A percentile compares a stretch with the other conserved stretches of the same genome.
phyloP scores from a whole-genome alignment of 2,329 filamentous ascomycete species.

The Calonectria montana region DNA sequence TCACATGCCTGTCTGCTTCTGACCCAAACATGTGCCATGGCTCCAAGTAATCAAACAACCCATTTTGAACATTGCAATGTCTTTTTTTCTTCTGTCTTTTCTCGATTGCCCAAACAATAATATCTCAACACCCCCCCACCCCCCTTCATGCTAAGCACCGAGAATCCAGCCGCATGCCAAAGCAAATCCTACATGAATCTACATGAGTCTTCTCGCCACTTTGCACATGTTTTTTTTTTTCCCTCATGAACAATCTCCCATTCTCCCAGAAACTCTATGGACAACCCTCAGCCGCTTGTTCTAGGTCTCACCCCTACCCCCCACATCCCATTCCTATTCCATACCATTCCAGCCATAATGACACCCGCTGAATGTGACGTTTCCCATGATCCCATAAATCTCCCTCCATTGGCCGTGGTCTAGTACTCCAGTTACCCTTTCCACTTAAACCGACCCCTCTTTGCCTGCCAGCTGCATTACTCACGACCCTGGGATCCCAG shows the following conservation, averaged over 20 bases:
- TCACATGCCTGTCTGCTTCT: neutral
- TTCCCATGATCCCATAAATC: conserved; percentile 11
- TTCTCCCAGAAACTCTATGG: conserved; percentile 20
- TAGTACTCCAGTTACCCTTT: conserved; percentile 7
- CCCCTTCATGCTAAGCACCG: neutral
- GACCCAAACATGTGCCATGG: neutral
- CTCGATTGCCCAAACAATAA: neutral
- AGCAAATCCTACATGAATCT: neutral
- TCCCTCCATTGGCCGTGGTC: conserved; percentile 18
- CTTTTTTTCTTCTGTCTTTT: neutral
- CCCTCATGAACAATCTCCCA: conserved; percentile 22
- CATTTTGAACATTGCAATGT: neutral
- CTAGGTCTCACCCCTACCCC: neutral
- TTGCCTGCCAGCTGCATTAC: conserved; percentile 16
- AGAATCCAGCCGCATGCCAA: neutral
- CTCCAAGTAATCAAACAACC: neutral
- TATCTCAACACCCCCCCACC: neutral
- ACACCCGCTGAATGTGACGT: conserved; percentile 20
- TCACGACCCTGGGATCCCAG: conserved; percentile 14
- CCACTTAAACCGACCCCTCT: neutral
- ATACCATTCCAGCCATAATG: conserved; percentile 13
- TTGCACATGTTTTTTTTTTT: neutral
- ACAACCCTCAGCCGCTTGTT: neutral
- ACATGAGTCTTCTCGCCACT: neutral
- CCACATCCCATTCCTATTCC: neutral